These are phyloP conservation scores for Hypoxylon sp. DNA, from an alignment of 2,329 filamentous ascomycete species.

Conservation along the genomic window DNA sequence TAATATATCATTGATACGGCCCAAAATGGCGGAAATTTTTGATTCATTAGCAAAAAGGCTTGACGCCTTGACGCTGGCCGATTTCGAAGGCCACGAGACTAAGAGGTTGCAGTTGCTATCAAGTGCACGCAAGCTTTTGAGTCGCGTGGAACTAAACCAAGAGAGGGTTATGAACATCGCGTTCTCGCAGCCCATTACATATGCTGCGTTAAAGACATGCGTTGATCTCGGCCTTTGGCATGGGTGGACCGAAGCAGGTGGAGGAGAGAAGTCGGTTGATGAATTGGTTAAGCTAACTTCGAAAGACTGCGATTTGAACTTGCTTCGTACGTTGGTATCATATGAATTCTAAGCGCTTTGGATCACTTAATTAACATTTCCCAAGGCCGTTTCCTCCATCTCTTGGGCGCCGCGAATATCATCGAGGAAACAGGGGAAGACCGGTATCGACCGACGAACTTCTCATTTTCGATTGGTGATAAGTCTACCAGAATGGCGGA, in stretches of 20 bases:
- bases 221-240: constrained; percentile 39
- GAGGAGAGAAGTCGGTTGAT: constrained; percentile 29
- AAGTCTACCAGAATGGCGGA: too few species aligned
- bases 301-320: constrained; percentile 32
- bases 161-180: constrained; percentile 34
- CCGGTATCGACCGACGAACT: constrained; percentile 39
- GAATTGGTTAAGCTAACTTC: constrained; percentile 30
- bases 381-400: constrained; percentile 41
- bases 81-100: constrained; percentile 30
- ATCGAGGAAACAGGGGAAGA: constrained; percentile 41
- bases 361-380: neutral
- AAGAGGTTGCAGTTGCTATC: constrained; percentile 34
- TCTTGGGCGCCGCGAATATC: constrained; percentile 37
- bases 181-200: constrained; percentile 33
- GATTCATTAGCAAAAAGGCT: constrained; percentile 16
- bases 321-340: constrained; percentile 36
- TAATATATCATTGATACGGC: too few species aligned
- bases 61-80: constrained; percentile 18
- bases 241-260: constrained; percentile 33
- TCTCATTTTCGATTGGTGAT: constrained; percentile 42
- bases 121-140: constrained; percentile 33
- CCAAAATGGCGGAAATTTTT: too few species aligned
- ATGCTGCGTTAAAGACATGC: constrained; percentile 33
- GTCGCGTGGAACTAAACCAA: constrained; percentile 34
- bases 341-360: neutral